Percentiles rank a stretch among this genome's conserved stretches.
Evolutionary conservation across 2,329 filamentous ascomycete species (phyloP).

Genomic region (Rhinocladiella similis): DNA sequence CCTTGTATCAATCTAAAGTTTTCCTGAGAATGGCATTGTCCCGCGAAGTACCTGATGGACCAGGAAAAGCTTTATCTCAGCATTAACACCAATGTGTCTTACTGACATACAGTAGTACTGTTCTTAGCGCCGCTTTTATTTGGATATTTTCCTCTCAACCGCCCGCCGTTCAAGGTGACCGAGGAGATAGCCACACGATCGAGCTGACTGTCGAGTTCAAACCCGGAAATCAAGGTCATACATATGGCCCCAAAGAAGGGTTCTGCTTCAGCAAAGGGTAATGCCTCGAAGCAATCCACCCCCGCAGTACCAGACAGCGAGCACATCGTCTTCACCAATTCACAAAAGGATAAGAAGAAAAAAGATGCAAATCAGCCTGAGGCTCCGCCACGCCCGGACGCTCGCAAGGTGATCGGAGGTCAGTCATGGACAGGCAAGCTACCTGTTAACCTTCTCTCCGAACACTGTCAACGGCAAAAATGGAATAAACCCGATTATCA

Average conservation of each 20-base stretch:
- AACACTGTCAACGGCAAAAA: constrained; percentile 93
- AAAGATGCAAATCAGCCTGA: constrained; percentile 36
- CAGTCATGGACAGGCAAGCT: constrained; percentile 97
- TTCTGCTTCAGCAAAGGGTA: constrained; percentile 14
- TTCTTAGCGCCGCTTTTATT: no score
- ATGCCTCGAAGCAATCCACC: constrained; percentile 20
- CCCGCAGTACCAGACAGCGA: constrained; percentile 28
- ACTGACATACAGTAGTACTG: no score
- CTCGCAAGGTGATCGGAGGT: constrained; percentile 81
- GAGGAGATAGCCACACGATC: not conserved
- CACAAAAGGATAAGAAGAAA: constrained; percentile 24
- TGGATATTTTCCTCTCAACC: no score
- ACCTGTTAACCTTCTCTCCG: constrained; percentile 87
- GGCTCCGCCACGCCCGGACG: constrained; percentile 53
- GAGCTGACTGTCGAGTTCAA: not conserved
- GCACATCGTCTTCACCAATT: constrained; percentile 34
- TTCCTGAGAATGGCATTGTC: no score
- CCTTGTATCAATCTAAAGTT: no score
- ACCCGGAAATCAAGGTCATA: no score
- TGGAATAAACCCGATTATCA: constrained; percentile 95
- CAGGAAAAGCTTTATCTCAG: no score
- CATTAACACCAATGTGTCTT: no score
- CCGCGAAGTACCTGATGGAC: no score
- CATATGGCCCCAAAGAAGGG: constrained; percentile 29
- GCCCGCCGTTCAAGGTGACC: not conserved